phyloP scores from a whole-genome alignment of 1,139 yeast genomes.

The Blastobotrys buckinghamii region DNA sequence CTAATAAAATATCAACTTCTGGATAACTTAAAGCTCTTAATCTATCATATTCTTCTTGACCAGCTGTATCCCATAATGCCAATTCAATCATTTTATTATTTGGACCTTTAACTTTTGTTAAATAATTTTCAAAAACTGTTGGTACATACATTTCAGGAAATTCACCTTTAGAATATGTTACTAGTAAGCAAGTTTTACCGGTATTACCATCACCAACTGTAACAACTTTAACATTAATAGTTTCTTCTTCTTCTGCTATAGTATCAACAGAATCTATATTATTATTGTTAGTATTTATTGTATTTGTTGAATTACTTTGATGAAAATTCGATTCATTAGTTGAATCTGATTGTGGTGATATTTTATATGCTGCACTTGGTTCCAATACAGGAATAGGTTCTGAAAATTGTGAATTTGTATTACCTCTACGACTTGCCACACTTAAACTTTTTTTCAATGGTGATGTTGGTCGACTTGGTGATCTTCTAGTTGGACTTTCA shows the following conservation, averaged over 20 bases:
- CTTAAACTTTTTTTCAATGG: background rate
- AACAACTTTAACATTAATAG: slow-evolving; percentile 45
- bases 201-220: slow-evolving; percentile 91
- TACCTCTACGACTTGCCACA: background rate
- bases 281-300: background rate
- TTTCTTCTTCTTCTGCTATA: slow-evolving; percentile 12
- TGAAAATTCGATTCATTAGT: background rate
- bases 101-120: slow-evolving; percentile 57
- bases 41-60: slow-evolving; percentile 87
- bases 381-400: slow-evolving; percentile 19
- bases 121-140: slow-evolving; percentile 81
- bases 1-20: slow-evolving; percentile 66
- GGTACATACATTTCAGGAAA: slow-evolving; percentile 81
- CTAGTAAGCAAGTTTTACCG: slow-evolving; percentile 83
- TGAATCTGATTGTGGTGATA: slow-evolving; percentile 14
- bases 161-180: slow-evolving; percentile 72
- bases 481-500: background rate
- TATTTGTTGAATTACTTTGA: background rate
- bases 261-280: background rate
- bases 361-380: slow-evolving; percentile 17
- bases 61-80: slow-evolving; percentile 92
- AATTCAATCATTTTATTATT: slow-evolving; percentile 55
- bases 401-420: slow-evolving; percentile 9
- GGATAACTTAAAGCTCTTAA: slow-evolving; percentile 79
- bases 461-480: background rate